These are phyloP conservation scores for Citeromyces matritensis DNA, from an alignment of 805 yeast genomes.

Conservation along the genomic window DNA sequence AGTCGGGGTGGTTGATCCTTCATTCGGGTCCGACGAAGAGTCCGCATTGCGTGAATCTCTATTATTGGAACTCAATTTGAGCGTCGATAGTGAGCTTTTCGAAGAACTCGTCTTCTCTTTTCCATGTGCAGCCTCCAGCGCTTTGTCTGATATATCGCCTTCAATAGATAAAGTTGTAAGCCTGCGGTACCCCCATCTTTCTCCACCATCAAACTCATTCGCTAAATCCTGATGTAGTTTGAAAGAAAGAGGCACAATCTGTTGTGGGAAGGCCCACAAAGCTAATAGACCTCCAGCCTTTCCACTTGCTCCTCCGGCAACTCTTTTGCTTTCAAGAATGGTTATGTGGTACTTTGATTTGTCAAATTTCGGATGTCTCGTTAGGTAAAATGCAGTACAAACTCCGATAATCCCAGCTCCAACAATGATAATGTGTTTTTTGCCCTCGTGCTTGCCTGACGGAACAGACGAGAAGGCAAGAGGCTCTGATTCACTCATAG, in stretches of 20 bases:
- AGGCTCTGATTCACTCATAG: no score
- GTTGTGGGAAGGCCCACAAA: slow-evolving; percentile 94
- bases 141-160: slow-evolving; percentile 43
- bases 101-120: not conserved
- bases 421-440: slow-evolving; percentile 67
- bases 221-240: slow-evolving; percentile 74
- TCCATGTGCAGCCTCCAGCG: slow-evolving; percentile 1
- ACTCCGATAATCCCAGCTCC: slow-evolving; percentile 97
- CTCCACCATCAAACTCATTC: slow-evolving; percentile 65
- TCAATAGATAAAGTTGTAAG: slow-evolving; percentile 77
- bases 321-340: slow-evolving; percentile 74
- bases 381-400: slow-evolving; percentile 81
- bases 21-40: not conserved
- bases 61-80: not conserved
- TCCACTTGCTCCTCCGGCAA: slow-evolving; percentile 96
- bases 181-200: slow-evolving; percentile 87
- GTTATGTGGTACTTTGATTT: slow-evolving; percentile 67
- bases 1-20: not conserved
- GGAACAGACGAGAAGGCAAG: slow-evolving; percentile 23
- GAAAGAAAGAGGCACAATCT: slow-evolving; percentile 80
- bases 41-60: not conserved
- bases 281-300: slow-evolving; percentile 95
- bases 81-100: no score
- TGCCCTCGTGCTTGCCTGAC: slow-evolving; percentile 36
- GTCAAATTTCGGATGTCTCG: slow-evolving; percentile 70